Evolutionary conservation across 176 grass and related monocot species (phyloP), one percentile per base, ranked within the genome.

Genomic region (Carex kokanica): DNA sequence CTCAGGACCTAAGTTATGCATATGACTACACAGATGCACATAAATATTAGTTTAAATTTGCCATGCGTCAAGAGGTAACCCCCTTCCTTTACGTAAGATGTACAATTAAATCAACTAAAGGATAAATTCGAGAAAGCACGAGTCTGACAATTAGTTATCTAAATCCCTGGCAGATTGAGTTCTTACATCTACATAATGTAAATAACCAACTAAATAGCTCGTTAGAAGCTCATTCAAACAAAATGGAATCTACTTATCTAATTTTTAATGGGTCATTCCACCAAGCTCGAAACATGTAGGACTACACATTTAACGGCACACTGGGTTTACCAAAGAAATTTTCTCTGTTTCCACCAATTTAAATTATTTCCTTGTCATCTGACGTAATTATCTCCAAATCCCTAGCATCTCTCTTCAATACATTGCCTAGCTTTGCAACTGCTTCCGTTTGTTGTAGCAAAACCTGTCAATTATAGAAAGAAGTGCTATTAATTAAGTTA

Each of bases 381-480:
- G 85, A 90, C 83, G 88, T 88, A 62, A 99, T 88, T 62, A 99
- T 99, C 84, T 93, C 93, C 72, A 92, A 47, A 54, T 99, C 96
- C 40, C 93, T 89, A 27, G 90, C 88, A 83, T 99, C 93, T 81
- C 91, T 95, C 88, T 99, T 99, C 61, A 99, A 64, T 54, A 99
- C 96, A 88, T 88, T 91, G 15, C 93, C 93, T 80, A 99, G 85
- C 80, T 88, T 95, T 3, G 88, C 91, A 92, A 99, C 88, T n/a
- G 93, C 96, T 79, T 93, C 91, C 0, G 91, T 99, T 86, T 99
- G 92, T 81, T 93, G 91, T 60, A 93, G 91, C 14, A 99, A 89
- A 75, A 88, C 83, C 95, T 98, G 66, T 79, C 18, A 80, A 62
- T 64, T 18, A 45, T 49, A 18, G 41, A 53, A 75, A 80, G 6